Evolutionary conservation across 2,329 filamentous ascomycete species (phyloP).

Genomic region (Botrytis aclada): DNA sequence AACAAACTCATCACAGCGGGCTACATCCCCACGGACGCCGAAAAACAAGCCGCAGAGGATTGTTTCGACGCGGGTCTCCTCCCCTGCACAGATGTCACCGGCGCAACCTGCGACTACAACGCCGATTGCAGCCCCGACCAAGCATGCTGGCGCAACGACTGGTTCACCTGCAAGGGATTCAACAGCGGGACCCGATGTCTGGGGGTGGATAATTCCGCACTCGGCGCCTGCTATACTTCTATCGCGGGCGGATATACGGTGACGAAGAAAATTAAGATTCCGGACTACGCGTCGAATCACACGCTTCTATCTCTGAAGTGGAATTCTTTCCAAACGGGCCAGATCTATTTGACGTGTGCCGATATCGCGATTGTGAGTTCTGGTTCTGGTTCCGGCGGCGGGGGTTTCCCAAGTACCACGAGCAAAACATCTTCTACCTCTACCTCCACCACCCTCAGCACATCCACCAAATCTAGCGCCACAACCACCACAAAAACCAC

Average conservation of each 20-base stretch:
- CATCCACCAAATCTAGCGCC: constrained; percentile 32
- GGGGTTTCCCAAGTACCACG: constrained; percentile 20
- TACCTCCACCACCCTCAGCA: constrained; percentile 19
- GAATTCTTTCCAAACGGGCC: constrained; percentile 54
- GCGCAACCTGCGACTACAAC: constrained; percentile 48
- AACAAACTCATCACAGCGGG: constrained; percentile 48
- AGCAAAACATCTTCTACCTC: constrained; percentile 18
- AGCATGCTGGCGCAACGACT: constrained; percentile 50
- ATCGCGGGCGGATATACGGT: not conserved
- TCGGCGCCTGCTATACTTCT: not conserved
- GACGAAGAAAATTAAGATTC: constrained; percentile 5
- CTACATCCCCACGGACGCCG: constrained; percentile 49
- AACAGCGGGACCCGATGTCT: constrained; percentile 38
- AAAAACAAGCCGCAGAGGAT: constrained; percentile 53
- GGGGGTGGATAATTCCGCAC: not conserved
- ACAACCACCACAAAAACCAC: not conserved
- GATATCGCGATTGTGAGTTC: constrained; percentile 46
- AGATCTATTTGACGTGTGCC: constrained; percentile 53
- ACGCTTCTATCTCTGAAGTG: constrained; percentile 52
- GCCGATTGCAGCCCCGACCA: constrained; percentile 46
- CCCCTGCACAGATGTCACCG: constrained; percentile 48
- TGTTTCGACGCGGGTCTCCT: constrained; percentile 50
- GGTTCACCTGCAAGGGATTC: constrained; percentile 53
- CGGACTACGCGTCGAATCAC: constrained; percentile 43
- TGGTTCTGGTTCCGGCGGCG: not conserved